phyloP scores from a whole-genome alignment of 2,329 filamentous ascomycete species.

The Alternaria triticimaculans region DNA sequence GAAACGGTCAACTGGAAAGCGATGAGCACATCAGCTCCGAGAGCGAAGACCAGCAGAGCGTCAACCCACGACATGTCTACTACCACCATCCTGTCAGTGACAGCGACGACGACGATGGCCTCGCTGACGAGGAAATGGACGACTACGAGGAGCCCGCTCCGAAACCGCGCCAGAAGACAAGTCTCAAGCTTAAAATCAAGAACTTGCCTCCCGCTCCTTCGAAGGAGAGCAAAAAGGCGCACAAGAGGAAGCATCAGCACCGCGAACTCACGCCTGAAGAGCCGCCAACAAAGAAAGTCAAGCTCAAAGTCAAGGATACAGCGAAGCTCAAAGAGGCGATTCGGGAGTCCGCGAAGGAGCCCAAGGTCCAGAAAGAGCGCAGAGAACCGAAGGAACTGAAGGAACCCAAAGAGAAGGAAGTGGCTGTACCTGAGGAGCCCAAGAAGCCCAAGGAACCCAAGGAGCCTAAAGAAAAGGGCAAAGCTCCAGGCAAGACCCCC shows the following conservation, averaged over 20 bases:
- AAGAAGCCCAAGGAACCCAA: slow-evolving; percentile 29
- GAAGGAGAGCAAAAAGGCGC: slow-evolving; percentile 31
- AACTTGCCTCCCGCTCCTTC: slow-evolving; percentile 18
- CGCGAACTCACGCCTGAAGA: slow-evolving; percentile 39
- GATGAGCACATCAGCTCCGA: slow-evolving; percentile 51
- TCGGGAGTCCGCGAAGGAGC: slow-evolving; percentile 21
- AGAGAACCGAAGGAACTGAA: slow-evolving; percentile 23
- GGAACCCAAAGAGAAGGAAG: slow-evolving; percentile 24
- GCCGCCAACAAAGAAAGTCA: slow-evolving; percentile 37
- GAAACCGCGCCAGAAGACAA: slow-evolving; percentile 34
- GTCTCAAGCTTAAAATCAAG: slow-evolving; percentile 42
- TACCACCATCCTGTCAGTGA: slow-evolving; percentile 40
- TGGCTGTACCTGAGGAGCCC: slow-evolving; percentile 17
- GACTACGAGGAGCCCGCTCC: slow-evolving; percentile 49
- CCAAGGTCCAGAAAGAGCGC: slow-evolving; percentile 10
- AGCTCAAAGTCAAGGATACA: slow-evolving; percentile 16
- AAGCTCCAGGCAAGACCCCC: slow-evolving; percentile 30
- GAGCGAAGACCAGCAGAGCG: slow-evolving; percentile 40
- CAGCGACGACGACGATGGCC: slow-evolving; percentile 35
- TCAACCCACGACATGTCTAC: slow-evolving; percentile 44
- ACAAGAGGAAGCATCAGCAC: slow-evolving; percentile 36
- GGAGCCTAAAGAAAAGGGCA: slow-evolving; percentile 33
- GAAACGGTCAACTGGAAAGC: slow-evolving; percentile 62
- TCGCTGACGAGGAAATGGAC: slow-evolving; percentile 43
- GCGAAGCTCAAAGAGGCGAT: slow-evolving; percentile 14